Evolutionary conservation across 2,329 filamentous ascomycete genomes (phyloP).

Genomic region (Hypoxylon rubiginosum): DNA sequence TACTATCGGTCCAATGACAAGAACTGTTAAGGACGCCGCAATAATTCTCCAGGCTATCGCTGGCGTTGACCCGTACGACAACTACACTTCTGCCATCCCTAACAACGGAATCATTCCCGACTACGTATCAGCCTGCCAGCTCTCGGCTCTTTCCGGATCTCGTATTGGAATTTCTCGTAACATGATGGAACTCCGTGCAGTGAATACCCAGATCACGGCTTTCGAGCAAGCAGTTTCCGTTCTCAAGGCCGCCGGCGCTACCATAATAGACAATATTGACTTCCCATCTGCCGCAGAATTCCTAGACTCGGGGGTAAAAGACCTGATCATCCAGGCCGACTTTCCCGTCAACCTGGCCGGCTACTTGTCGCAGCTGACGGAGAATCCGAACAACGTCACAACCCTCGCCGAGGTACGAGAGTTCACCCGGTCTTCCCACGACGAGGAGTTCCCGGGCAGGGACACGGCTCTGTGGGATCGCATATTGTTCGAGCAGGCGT

Average conservation of each 20-base stretch:
- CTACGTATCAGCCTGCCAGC: slow-evolving; percentile 66
- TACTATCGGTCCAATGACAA: slow-evolving; percentile 73
- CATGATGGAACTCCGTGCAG: not conserved
- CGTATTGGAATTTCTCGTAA: slow-evolving; percentile 2
- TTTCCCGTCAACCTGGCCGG: not conserved
- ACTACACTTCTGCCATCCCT: slow-evolving; percentile 73
- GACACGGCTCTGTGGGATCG: not conserved
- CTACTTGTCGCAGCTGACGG: not conserved
- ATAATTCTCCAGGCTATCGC: slow-evolving; percentile 73
- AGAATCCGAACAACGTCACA: slow-evolving; percentile 5
- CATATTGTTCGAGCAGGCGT: not conserved
- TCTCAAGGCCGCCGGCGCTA: not conserved
- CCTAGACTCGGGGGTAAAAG: not conserved
- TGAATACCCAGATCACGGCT: not conserved
- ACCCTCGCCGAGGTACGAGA: not conserved
- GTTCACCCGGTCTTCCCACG: not conserved
- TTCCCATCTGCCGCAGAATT: not conserved
- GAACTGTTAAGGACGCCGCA: slow-evolving; percentile 75
- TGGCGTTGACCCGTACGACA: slow-evolving; percentile 70
- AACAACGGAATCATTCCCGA: slow-evolving; percentile 64
- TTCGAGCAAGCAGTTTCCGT: not conserved
- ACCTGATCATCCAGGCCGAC: not conserved
- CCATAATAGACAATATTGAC: not conserved
- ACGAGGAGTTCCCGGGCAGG: not conserved
- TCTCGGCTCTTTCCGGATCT: not conserved